These are phyloP conservation scores for Aspergillus asperescens DNA, from an alignment of 495 filamentous ascomycete species.

Conservation along the genomic window DNA sequence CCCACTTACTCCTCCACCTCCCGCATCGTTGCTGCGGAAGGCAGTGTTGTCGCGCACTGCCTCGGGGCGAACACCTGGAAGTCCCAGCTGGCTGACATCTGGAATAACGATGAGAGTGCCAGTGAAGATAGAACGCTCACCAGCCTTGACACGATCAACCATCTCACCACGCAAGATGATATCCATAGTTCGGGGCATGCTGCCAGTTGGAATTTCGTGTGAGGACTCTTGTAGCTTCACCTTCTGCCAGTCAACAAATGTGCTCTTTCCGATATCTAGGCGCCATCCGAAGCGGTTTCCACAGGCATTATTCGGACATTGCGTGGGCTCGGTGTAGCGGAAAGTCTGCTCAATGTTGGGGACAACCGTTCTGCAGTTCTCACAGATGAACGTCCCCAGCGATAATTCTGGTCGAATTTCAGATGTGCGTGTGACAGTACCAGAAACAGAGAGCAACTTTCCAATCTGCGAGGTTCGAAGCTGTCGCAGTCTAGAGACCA, in stretches of 20 bases:
- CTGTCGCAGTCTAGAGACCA: slow-evolving; percentile 86
- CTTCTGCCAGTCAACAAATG: slow-evolving; percentile 99
- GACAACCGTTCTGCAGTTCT: slow-evolving; percentile 72
- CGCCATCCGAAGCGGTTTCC: slow-evolving; percentile 87
- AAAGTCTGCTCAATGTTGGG: slow-evolving; percentile 96
- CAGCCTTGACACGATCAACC: slow-evolving; percentile 93
- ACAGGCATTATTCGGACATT: slow-evolving; percentile 91
- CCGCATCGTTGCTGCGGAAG: slow-evolving; percentile 69
- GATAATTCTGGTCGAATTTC: slow-evolving; percentile 93
- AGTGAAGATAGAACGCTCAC: slow-evolving; percentile 96
- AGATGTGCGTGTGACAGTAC: slow-evolving; percentile 92
- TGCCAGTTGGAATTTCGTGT: slow-evolving; percentile 95
- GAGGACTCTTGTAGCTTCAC: slow-evolving; percentile 96
- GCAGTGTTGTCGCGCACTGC: slow-evolving; percentile 79
- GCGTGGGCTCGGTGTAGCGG: slow-evolving; percentile 90
- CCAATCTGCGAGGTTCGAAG: slow-evolving; percentile 89
- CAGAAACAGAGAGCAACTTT: slow-evolving; percentile 87
- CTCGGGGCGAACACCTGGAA: slow-evolving; percentile 79
- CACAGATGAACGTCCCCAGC: slow-evolving; percentile 87
- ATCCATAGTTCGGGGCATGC: slow-evolving; percentile 98
- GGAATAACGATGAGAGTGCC: slow-evolving; percentile 94
- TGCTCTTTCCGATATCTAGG: slow-evolving; percentile 92
- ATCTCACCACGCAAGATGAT: slow-evolving; percentile 97
- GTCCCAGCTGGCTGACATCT: slow-evolving; percentile 89
- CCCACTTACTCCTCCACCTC: slow-evolving; percentile 78